Percentiles rank a stretch among this genome's conserved stretches.
These are phyloP conservation scores for Drechslerella dactyloides DNA, from an alignment of 2,329 filamentous ascomycete species.

Conservation along the genomic window DNA sequence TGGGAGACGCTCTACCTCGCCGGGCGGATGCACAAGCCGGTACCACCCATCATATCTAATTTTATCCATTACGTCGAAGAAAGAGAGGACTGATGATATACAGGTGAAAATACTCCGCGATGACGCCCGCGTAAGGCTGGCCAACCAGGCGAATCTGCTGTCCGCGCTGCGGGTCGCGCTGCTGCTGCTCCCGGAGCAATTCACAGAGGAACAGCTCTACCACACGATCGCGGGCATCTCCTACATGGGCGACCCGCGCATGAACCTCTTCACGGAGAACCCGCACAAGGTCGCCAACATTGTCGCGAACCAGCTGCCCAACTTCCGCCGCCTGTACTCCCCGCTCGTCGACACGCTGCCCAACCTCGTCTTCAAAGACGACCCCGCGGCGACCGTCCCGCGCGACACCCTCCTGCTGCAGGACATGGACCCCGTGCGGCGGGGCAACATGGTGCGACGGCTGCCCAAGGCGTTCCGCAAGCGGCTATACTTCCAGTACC, in stretches of 20 bases:
- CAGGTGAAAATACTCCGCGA: slow-evolving; percentile 88
- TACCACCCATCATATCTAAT: slow-evolving; percentile 5
- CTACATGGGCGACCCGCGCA: slow-evolving; percentile 95
- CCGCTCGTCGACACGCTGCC: slow-evolving; percentile 88
- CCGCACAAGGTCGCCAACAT: slow-evolving; percentile 93
- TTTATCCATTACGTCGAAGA: background rate
- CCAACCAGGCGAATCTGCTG: slow-evolving; percentile 94
- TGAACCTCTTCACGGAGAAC: slow-evolving; percentile 88
- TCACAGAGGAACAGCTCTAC: slow-evolving; percentile 87
- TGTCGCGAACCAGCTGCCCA: slow-evolving; percentile 84
- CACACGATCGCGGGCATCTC: slow-evolving; percentile 89
- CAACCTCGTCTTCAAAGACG: slow-evolving; percentile 77
- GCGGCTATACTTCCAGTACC: slow-evolving; percentile 92
- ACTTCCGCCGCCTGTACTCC: slow-evolving; percentile 89
- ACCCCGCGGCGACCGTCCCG: slow-evolving; percentile 61
- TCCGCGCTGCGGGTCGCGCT: slow-evolving; percentile 89
- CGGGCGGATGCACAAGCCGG: slow-evolving; percentile 92
- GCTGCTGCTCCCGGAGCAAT: slow-evolving; percentile 79
- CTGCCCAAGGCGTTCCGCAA: slow-evolving; percentile 84
- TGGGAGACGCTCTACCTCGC: slow-evolving; percentile 98
- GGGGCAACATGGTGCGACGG: slow-evolving; percentile 94
- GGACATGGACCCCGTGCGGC: slow-evolving; percentile 88
- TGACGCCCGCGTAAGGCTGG: slow-evolving; percentile 86
- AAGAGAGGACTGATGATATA: background rate
- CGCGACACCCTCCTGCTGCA: slow-evolving; percentile 74